A percentile compares a stretch with the other conserved stretches of the same genome.
These are phyloP conservation scores for Saccharum officinarum DNA, from an alignment of 176 grass and related monocot species.

Conservation along the genomic window DNA sequence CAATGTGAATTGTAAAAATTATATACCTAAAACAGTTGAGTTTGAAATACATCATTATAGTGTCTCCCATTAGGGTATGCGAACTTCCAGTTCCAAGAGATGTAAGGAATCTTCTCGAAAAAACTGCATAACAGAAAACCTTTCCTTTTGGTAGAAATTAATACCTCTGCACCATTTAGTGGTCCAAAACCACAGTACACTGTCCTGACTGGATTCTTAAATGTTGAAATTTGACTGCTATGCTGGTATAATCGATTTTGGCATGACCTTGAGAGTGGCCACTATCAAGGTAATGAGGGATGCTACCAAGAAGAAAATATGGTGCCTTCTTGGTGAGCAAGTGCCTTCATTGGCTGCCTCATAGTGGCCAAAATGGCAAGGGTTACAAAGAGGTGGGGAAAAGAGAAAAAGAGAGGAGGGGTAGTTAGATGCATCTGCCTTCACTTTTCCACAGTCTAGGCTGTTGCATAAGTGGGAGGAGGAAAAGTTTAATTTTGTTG, in stretches of 20 bases:
- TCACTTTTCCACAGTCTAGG: not conserved
- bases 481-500: not conserved
- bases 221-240: not conserved
- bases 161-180: not conserved
- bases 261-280: not conserved
- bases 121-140: not conserved
- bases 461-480: not conserved
- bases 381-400: not conserved
- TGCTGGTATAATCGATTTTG: not conserved
- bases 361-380: not conserved
- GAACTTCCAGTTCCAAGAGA: not conserved
- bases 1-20: not conserved
- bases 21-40: not conserved
- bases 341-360: not conserved
- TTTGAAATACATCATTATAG: not conserved
- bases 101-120: not conserved
- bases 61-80: not conserved
- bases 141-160: not conserved
- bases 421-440: not conserved
- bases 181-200: not conserved
- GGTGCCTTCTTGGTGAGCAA: not conserved
- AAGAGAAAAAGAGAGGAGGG: not conserved
- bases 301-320: not conserved
- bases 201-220: not conserved
- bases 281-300: not conserved